Percentiles rank a stretch among this genome's conserved stretches.
Evolutionary conservation across 176 grass and related monocot species (phyloP).

Genomic region (Ananas comosus): DNA sequence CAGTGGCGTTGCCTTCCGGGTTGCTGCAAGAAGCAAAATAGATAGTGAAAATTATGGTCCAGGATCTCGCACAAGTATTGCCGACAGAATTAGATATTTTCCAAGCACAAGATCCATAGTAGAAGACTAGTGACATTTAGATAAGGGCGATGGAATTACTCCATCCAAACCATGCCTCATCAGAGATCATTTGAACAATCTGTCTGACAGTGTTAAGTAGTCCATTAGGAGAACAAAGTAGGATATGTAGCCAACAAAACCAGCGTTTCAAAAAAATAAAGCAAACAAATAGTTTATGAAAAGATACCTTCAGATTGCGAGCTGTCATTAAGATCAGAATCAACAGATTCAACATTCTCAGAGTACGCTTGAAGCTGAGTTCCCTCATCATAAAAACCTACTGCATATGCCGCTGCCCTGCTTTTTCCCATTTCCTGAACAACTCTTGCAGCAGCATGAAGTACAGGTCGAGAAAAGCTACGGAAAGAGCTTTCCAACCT

Average conservation of each 20-base stretch:
- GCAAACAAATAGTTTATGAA: background rate
- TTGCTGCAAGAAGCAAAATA: conserved; percentile 34
- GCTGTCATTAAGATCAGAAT: conserved; percentile 69
- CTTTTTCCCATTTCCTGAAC: conserved; percentile 99
- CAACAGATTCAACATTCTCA: conserved; percentile 66
- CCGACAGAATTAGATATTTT: background rate
- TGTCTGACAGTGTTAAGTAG: background rate
- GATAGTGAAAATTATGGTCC: background rate
- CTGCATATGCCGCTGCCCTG: conserved; percentile 84
- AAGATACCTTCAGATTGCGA: conserved; percentile 69
- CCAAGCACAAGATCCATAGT: background rate
- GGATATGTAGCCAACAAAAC: background rate
- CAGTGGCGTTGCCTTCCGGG: conserved; percentile 55
- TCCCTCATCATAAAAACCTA: conserved; percentile 87
- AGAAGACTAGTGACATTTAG: background rate
- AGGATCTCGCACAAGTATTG: background rate
- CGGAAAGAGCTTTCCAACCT: conserved; percentile 97
- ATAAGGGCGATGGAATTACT: background rate
- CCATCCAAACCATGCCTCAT: background rate
- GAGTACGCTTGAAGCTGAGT: conserved; percentile 63
- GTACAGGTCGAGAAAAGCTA: conserved; percentile 88
- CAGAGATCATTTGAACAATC: background rate
- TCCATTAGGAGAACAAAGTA: background rate
- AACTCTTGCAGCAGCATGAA: conserved; percentile 94
- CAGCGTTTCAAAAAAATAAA: background rate